Evolutionary conservation across 2,329 filamentous ascomycete species (phyloP).

Genomic region (Dactylonectria macrodidyma): DNA sequence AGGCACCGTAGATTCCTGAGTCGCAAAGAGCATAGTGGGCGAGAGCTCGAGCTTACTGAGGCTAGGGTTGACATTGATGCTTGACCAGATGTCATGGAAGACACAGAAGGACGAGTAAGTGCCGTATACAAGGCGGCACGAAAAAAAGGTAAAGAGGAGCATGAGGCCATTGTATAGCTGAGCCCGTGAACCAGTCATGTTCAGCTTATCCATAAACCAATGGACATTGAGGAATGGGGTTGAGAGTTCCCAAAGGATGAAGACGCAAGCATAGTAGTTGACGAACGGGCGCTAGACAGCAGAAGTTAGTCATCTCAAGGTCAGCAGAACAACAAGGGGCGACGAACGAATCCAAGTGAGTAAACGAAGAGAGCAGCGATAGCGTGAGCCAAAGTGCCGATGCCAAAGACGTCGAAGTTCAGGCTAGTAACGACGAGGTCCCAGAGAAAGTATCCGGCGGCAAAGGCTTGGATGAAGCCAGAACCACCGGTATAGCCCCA

Average conservation of each 20-base stretch:
- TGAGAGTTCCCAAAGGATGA: constrained; percentile 91
- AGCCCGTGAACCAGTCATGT: constrained; percentile 80
- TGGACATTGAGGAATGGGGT: constrained; percentile 90
- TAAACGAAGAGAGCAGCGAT: constrained; percentile 82
- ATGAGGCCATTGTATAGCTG: constrained; percentile 85
- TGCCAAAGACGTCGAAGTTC: constrained; percentile 80
- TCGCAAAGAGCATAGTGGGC: constrained; percentile 61
- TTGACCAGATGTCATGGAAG: constrained; percentile 78
- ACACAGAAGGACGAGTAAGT: constrained; percentile 79
- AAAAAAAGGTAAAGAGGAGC: constrained; percentile 82
- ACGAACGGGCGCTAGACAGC: constrained; percentile 79
- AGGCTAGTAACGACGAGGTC: constrained; percentile 79
- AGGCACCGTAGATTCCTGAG: constrained; percentile 68
- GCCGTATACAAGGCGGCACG: constrained; percentile 83
- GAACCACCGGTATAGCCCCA: constrained; percentile 83
- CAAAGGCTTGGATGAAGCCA: constrained; percentile 83
- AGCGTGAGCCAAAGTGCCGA: constrained; percentile 85
- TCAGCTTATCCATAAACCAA: constrained; percentile 92
- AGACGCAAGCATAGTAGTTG: constrained; percentile 85
- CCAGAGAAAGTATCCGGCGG: constrained; percentile 88
- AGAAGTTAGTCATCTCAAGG: constrained; percentile 30
- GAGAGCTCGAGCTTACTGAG: constrained; percentile 38
- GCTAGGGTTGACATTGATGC: constrained; percentile 58
- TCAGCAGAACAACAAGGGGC: neutral
- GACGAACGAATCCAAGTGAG: constrained; percentile 83